phyloP scores from a whole-genome alignment of 139 green algal species.

The Ettlia oleoabundans region DNA sequence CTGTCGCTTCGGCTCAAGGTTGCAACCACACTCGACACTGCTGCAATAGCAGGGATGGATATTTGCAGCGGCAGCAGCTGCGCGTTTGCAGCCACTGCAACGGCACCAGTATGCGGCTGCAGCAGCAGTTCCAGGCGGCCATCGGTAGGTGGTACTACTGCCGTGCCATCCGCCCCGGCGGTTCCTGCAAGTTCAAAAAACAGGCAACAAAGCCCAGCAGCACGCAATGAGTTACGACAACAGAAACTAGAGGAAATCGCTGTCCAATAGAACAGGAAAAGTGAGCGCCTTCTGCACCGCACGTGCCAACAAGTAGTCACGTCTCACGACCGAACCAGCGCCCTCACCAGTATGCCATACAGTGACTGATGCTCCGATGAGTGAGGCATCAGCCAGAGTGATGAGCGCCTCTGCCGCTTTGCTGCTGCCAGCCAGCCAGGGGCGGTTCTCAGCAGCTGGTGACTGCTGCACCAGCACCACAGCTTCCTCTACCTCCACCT shows the following conservation, averaged over 20 bases:
- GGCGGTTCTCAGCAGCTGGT: constrained; percentile 5
- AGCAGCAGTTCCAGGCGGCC: constrained; percentile 29
- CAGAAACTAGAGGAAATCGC: neutral
- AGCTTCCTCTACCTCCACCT: constrained; percentile 20
- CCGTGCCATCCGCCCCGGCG: neutral
- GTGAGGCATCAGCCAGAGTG: constrained; percentile 19
- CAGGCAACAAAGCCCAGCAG: neutral
- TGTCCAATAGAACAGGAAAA: neutral
- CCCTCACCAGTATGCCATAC: constrained; percentile 17
- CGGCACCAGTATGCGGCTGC: neutral
- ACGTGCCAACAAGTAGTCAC: neutral
- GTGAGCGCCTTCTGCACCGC: neutral
- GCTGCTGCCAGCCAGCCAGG: constrained; percentile 11
- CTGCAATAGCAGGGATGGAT: constrained; percentile 20
- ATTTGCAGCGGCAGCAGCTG: constrained; percentile 12
- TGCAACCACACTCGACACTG: neutral
- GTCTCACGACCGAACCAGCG: neutral
- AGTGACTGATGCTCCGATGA: constrained; percentile 22
- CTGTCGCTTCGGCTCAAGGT: neutral
- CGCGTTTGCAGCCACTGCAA: neutral
- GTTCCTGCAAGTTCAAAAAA: constrained; percentile 21
- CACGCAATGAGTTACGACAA: neutral
- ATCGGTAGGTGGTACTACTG: constrained; percentile 20
- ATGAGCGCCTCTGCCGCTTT: neutral
- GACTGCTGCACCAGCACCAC: constrained; percentile 39